Percentiles rank a stretch among this genome's conserved stretches.
Evolutionary conservation across 495 filamentous ascomycete species (phyloP).

Genomic region (Apiosordaria backusii): DNA sequence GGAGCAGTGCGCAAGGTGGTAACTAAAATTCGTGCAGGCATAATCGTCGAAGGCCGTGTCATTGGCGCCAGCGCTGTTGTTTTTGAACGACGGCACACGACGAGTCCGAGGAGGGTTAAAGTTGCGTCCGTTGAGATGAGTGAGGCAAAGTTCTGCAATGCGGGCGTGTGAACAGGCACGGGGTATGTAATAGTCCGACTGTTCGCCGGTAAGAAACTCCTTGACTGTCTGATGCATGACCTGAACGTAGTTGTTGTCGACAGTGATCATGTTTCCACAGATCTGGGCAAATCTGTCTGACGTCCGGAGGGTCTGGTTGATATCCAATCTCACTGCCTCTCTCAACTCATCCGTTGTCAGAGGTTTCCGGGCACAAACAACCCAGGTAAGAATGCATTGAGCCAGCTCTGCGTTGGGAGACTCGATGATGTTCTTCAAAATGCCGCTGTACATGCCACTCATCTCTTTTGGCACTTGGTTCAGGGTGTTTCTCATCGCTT

Average conservation of each 20-base stretch:
- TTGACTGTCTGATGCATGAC: conserved; percentile 29
- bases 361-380: conserved; percentile 20
- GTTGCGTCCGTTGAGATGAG: conserved; percentile 20
- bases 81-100: conserved; percentile 5
- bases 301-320: conserved; percentile 20
- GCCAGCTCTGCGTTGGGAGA: conserved; percentile 20
- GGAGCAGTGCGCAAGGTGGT: conserved; percentile 23
- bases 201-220: conserved; percentile 20
- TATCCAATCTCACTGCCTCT: conserved; percentile 24
- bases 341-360: conserved; percentile 20
- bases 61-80: not conserved
- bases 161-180: conserved; percentile 19
- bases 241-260: conserved; percentile 20
- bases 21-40: conserved; percentile 20
- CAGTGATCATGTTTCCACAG: conserved; percentile 24
- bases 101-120: conserved; percentile 20
- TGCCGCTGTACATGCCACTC: conserved; percentile 24
- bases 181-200: conserved; percentile 17
- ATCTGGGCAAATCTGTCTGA: conserved; percentile 18
- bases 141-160: conserved; percentile 23
- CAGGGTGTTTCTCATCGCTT: conserved; percentile 19
- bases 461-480: conserved; percentile 24
- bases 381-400: conserved; percentile 25
- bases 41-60: conserved; percentile 19
- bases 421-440: conserved; percentile 14